A percentile compares a stretch with the other conserved stretches of the same genome.
Evolutionary conservation across 164 flowering plant genomes (phyloP).

Genomic region (Euptelea pleiosperma): DNA sequence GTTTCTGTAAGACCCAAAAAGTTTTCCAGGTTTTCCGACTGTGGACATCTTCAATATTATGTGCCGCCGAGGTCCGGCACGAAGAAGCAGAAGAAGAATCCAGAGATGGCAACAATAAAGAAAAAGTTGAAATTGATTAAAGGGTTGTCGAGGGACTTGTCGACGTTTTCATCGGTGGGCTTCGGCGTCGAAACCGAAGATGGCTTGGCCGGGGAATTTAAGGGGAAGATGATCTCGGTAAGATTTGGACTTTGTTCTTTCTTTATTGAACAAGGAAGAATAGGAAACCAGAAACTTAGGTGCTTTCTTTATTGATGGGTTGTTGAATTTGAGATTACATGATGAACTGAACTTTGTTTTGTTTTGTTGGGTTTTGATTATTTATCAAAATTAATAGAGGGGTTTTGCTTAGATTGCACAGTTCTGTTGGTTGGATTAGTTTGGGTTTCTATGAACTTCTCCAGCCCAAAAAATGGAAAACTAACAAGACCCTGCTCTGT

Average conservation of each 20-base stretch:
- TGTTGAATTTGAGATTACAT: too few relatives aligned
- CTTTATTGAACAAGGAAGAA: background rate
- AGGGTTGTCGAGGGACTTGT: slow-evolving; percentile 37
- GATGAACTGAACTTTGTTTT: too few relatives aligned
- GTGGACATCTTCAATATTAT: slow-evolving; percentile 29
- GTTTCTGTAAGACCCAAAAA: background rate
- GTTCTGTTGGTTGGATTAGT: too few relatives aligned
- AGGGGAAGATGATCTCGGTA: slow-evolving; percentile 30
- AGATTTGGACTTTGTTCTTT: background rate
- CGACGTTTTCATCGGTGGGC: slow-evolving; percentile 23
- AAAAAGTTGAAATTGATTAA: slow-evolving; percentile 44
- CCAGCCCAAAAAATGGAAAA: too few relatives aligned
- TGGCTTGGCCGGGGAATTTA: slow-evolving; percentile 19
- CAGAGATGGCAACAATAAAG: slow-evolving; percentile 21
- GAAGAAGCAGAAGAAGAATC: slow-evolving; percentile 18
- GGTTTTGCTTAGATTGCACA: too few relatives aligned
- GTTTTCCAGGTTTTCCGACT: slow-evolving; percentile 25
- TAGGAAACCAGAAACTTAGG: too few relatives aligned
- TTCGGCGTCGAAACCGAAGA: slow-evolving; percentile 18
- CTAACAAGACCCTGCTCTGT: too few relatives aligned
- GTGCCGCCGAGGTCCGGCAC: slow-evolving; percentile 14
- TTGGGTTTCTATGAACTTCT: too few relatives aligned
- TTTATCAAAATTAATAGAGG: too few relatives aligned
- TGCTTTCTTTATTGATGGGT: too few relatives aligned
- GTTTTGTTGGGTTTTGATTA: too few relatives aligned